Evolutionary conservation across 495 filamentous ascomycete genomes (phyloP).

Genomic region (Aspergillus cavernicola): DNA sequence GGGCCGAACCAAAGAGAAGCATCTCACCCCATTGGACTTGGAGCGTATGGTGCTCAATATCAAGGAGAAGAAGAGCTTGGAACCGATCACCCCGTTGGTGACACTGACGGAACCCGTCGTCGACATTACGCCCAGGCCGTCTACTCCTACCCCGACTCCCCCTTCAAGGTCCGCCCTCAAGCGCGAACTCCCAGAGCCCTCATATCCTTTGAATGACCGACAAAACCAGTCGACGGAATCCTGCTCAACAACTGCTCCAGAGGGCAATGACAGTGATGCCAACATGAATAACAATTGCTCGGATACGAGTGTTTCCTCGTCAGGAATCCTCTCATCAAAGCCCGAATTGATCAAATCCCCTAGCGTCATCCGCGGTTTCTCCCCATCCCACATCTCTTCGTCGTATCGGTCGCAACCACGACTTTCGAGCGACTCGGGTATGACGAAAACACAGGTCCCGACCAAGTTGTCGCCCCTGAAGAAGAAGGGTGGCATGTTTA

Average conservation of each 20-base stretch:
- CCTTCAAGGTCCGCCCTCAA: conserved; percentile 32
- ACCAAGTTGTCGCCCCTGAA: conserved; percentile 43
- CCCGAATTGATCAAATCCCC: conserved; percentile 57
- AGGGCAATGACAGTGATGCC: conserved; percentile 45
- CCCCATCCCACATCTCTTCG: conserved; percentile 69
- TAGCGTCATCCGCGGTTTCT: conserved; percentile 84
- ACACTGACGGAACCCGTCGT: conserved; percentile 52
- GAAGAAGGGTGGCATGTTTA: conserved; percentile 68
- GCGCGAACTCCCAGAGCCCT: conserved; percentile 8
- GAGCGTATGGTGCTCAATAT: conserved; percentile 91
- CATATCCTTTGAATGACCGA: conserved; percentile 19
- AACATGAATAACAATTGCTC: conserved; percentile 38
- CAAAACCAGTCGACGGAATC: conserved; percentile 48
- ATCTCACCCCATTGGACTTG: conserved; percentile 81
- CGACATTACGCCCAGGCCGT: conserved; percentile 45
- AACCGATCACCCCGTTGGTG: conserved; percentile 45
- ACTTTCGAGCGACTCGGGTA: conserved; percentile 46
- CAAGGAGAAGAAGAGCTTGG: conserved; percentile 69
- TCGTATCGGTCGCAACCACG: conserved; percentile 63
- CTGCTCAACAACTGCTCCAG: conserved; percentile 50
- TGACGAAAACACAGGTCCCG: conserved; percentile 41
- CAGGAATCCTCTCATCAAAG: conserved; percentile 29
- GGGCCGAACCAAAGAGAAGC: conserved; percentile 74
- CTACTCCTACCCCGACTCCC: conserved; percentile 42
- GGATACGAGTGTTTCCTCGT: conserved; percentile 52